Evolutionary conservation across 345 rosid genomes (phyloP).

Genomic region (Noccaea bulbosa): DNA sequence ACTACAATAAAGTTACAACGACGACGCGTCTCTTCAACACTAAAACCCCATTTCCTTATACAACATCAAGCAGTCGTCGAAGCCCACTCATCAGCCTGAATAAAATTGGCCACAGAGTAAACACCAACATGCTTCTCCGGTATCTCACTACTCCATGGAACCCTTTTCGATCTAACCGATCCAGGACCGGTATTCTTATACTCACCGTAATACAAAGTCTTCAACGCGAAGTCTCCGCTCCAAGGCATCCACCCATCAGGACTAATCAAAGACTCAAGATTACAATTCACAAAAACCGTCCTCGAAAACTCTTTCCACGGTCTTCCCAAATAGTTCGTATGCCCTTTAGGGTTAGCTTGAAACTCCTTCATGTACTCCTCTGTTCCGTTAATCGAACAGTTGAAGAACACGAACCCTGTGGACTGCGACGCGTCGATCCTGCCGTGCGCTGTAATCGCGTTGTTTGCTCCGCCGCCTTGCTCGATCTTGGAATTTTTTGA

Average conservation of each 20-base stretch:
- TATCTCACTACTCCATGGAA: conserved; percentile 76
- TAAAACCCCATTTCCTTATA: conserved; percentile 27
- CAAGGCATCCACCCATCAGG: conserved; percentile 89
- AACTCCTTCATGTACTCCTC: conserved; percentile 69
- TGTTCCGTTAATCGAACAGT: conserved; percentile 79
- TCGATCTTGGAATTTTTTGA: conserved; percentile 67
- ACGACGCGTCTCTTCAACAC: background rate
- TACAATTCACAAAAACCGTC: conserved; percentile 65
- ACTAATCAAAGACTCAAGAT: conserved; percentile 56
- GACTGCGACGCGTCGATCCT: conserved; percentile 84
- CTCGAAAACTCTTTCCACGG: conserved; percentile 97
- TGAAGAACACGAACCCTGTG: conserved; percentile 75
- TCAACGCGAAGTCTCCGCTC: conserved; percentile 66
- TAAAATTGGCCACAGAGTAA: conserved; percentile 76
- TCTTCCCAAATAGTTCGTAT: conserved; percentile 73
- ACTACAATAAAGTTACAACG: conserved; percentile 29
- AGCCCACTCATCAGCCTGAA: conserved; percentile 87
- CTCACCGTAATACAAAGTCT: conserved; percentile 89
- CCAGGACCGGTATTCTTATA: conserved; percentile 70
- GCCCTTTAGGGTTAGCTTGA: conserved; percentile 60
- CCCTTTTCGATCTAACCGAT: conserved; percentile 56
- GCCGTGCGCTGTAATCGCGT: conserved; percentile 84
- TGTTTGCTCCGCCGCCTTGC: conserved; percentile 60
- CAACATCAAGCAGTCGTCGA: conserved; percentile 49
- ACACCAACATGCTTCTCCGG: conserved; percentile 56